Base-by-base conservation (phyloP, 805 yeast species). In the Metschnikowia matae region DNA sequence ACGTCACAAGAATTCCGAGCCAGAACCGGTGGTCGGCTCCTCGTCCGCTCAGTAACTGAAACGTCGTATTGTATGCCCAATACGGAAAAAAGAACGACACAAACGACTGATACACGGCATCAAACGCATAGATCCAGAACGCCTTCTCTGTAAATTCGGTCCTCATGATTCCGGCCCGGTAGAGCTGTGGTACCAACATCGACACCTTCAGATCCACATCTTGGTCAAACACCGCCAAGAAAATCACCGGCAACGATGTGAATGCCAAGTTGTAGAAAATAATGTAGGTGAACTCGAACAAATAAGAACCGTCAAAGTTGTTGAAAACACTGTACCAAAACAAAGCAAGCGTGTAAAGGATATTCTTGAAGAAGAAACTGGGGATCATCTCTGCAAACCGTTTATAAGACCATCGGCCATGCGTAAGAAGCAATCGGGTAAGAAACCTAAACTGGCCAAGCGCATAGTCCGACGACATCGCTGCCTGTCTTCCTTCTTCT, bases 401-500 rank as follows among this genome's bases (percentile, higher is more conserved):
- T 57, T 79, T 80, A 63, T 85, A 87, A 0, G 89, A 84, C 90
- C 91, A 87, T 48, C 90, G 76, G n/a, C 95, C 95, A 64, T 87
- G 95, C 34, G 85, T 89, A 46, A 87, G 68, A 43, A 87, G 68
- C 54, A 87, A 70, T 55, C 90, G 68, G 2, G 82, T 74, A 56
- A 87, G 67, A 65, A 74, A 87, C 54, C 89, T 68, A 71, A 87
- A 87, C 65, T 87, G 94, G 2, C 90, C 95, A 60, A 87, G 73
- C 3, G 90, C 92, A 65, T 85, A 87, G 70, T 87, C 95, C 0
- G 91, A 82, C 1, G 89, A 81, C 95, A 87, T 87, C 8, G 84
- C 94, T 1, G 95, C 95, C 62, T 86, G 91, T 47, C 94, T 70
- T 52, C 95, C 95, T 69, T 87, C 95, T 59, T 85, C 88, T 56